Percentiles rank a stretch among this genome's conserved stretches.
Conservation (phyloP, 306 rosid genomes). For the Hippophae rhamnoides region DNA sequence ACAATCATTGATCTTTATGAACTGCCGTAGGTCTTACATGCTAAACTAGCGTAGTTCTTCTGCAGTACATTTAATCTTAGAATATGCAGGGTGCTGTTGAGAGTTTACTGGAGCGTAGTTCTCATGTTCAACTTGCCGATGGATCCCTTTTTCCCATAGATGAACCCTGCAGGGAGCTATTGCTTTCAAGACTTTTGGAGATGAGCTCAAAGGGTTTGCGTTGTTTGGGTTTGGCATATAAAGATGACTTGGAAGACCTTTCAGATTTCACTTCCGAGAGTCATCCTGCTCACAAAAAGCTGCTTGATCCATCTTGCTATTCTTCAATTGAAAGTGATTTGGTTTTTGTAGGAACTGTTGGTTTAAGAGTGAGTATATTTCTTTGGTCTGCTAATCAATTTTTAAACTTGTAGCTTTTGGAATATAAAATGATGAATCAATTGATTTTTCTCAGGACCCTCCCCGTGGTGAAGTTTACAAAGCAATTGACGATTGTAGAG, state of each 20-base stretch:
- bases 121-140: conserved; percentile 77
- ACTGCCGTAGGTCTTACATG: conserved; percentile 6
- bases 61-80: conserved; percentile 17
- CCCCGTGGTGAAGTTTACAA: conserved; percentile 73
- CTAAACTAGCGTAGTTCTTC: conserved; percentile 10
- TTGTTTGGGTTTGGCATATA: conserved; percentile 77
- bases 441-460: conserved; percentile 52
- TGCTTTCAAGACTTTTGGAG: conserved; percentile 53
- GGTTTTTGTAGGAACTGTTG: conserved; percentile 73
- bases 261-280: conserved; percentile 52
- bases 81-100: conserved; percentile 75
- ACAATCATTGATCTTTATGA: background rate
- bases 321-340: conserved; percentile 64
- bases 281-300: conserved; percentile 71
- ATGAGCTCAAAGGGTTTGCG: conserved; percentile 87
- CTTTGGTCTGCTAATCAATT: conserved; percentile 5
- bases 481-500: conserved; percentile 61
- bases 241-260: conserved; percentile 62
- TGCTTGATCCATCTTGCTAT: conserved; percentile 72
- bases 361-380: conserved; percentile 55
- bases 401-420: conserved; percentile 5
- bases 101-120: conserved; percentile 61
- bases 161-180: conserved; percentile 50
- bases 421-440: conserved; percentile 4
- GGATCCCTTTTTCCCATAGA: conserved; percentile 71